These are phyloP conservation scores for Candida easanensis DNA, from an alignment of 805 yeast genomes.

Conservation along the genomic window DNA sequence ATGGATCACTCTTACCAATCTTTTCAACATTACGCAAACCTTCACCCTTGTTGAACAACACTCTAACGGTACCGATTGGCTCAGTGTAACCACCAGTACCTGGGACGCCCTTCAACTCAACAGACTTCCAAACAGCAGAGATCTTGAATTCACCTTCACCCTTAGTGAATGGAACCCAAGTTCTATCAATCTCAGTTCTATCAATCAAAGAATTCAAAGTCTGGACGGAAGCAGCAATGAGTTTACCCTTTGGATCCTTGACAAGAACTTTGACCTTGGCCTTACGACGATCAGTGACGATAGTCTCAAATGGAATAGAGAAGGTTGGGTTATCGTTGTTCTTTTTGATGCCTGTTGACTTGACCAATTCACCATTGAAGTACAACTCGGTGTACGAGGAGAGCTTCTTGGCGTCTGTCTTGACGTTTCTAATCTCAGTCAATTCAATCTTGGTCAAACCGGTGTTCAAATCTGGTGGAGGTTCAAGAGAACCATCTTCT, in stretches of 20 bases:
- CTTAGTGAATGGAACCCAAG: slow-evolving; percentile 69
- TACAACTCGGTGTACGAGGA: slow-evolving; percentile 70
- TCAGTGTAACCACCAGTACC: slow-evolving; percentile 84
- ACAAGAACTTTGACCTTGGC: slow-evolving; percentile 66
- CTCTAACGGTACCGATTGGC: slow-evolving; percentile 89
- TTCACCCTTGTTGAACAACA: slow-evolving; percentile 65
- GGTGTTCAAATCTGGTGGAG: slow-evolving; percentile 90
- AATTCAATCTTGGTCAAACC: slow-evolving; percentile 80
- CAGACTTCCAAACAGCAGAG: slow-evolving; percentile 82
- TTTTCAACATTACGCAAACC: slow-evolving; percentile 82
- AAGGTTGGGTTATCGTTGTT: slow-evolving; percentile 66
- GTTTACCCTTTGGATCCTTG: slow-evolving; percentile 56
- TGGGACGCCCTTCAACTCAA: slow-evolving; percentile 60
- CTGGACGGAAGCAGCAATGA: slow-evolving; percentile 58
- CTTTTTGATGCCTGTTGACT: slow-evolving; percentile 57
- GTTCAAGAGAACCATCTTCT: slow-evolving; percentile 79
- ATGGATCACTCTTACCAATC: slow-evolving; percentile 91
- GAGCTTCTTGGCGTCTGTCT: slow-evolving; percentile 43
- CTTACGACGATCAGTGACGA: slow-evolving; percentile 69
- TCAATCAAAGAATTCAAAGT: slow-evolving; percentile 62
- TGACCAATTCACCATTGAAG: slow-evolving; percentile 56
- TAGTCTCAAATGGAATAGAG: slow-evolving; percentile 59
- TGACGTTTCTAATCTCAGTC: slow-evolving; percentile 52
- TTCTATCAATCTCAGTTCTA: slow-evolving; percentile 71
- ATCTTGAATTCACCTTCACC: slow-evolving; percentile 74